Base-by-base conservation (phyloP, 257 asterid genomes). In the Nicotiana noctiflora region DNA sequence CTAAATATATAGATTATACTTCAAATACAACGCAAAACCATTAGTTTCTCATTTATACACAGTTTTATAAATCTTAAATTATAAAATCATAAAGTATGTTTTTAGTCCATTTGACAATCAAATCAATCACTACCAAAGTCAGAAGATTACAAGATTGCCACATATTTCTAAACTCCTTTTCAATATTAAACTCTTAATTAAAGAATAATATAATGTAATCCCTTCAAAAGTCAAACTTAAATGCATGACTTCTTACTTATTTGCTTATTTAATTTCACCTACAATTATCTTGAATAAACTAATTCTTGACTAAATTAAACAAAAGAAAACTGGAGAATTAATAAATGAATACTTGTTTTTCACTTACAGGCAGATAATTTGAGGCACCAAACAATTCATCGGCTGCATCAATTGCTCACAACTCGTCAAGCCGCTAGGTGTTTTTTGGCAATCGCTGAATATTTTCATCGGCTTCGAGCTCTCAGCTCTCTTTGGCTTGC, bases 401-500 rank as follows among this genome's bases (percentile, higher is more conserved):
- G 92, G 80, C 89, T 94, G 76, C 92, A 87, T 83, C 97, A 94
- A n/a, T 67, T 87, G 68, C 87, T 94, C 61, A 92, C 94, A 0
- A 87, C 90, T 79, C 91, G 89, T 21, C 98, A 94, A 29, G 85
- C 91, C 12, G 97, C 97, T 0, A 80, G 92, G 80, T 92, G 98
- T 77, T 88, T 92, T 57, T 84, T 94, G 68, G 94, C 95, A 5
- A 90, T 94, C 0, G 91, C 90, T 0, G 98, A 94, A 82, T 92
- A 92, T 80, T 91, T 89, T 81, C 93, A 91, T 65, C 97, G 98
- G 82, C 97, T 94, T 53, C 95, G 98, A 4, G 87, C 97, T 79
- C 97, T 94, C 84, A 94, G 97, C 87, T 83, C 97, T 37, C 93
- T 91, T 40, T 94, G 97, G 98, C 37, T 87, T 77, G 84, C 94